Base-by-base conservation (phyloP, 441 rosid genomes). In the Lepidium campestre region DNA sequence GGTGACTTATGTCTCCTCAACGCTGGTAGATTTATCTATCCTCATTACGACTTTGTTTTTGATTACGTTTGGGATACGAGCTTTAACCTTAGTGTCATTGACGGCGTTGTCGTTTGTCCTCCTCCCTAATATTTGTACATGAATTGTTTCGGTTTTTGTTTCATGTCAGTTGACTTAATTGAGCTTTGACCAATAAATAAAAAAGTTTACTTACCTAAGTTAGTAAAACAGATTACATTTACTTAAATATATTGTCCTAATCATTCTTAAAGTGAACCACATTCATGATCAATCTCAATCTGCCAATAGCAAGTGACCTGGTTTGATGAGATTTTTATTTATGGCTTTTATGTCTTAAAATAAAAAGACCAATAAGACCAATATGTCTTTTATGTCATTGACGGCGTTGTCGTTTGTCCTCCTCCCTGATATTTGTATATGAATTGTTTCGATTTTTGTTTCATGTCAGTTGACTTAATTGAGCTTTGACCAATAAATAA, bases 41-140 rank as follows among this genome's bases (percentile, higher is more conserved):
- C 4, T 29, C 34, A 29, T 3, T 29, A 7, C 4, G 57, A 47
- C 10, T 45, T 17, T 41, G 48, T 8, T 42, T 68, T 68, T 32
- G 48, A 11, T n/a, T 68, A 68, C 29, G 58, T 68, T n/a, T 68
- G 50, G 57, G 57, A 49, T 40, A 67, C 49, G 10, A 46, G 49
- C 10, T 57, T 57, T 32, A 19, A 68, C n/a, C 13, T 68, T 31
- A 27, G 14, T 20, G 17, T 68, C 32, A 5, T 8, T 4, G 0
- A n/a, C 1, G 31, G 41, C 4, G 0, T 0, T 7, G 29, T 20
- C 17, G 44, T 12, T 55, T 35, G 60, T 15, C 18, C 34, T 29
- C 34, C 34, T 29, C 2, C 42, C 19, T 55, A 17, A 54, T 18
- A 12, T 23, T n/a, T 6, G 5, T 25, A 12, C 23, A 27, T 3